Conservation (phyloP, 257 asterid genomes). For the Rauvolfia tetraphylla region DNA sequence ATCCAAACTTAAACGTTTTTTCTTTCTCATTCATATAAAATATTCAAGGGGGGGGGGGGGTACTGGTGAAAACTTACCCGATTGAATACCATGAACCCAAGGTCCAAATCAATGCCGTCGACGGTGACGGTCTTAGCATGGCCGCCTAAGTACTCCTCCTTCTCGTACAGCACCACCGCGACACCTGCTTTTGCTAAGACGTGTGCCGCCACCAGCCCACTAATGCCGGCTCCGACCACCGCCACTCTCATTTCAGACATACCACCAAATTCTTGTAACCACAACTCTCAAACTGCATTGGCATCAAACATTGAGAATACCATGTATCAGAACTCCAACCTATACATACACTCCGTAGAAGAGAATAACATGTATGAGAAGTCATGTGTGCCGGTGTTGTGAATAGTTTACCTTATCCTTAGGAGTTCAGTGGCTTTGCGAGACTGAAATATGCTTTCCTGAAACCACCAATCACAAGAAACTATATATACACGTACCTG, state of each 20-base stretch:
- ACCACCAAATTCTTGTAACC: neutral
- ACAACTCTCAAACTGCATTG: constrained; percentile 1
- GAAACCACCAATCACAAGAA: too few species aligned
- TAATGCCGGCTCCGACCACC: constrained; percentile 84
- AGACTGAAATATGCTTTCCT: neutral
- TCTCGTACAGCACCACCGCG: constrained; percentile 67
- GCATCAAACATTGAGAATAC: neutral
- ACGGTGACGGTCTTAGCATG: constrained; percentile 67
- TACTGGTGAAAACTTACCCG: constrained; percentile 53
- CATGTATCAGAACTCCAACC: too few species aligned
- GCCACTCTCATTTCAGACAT: constrained; percentile 60
- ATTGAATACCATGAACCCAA: constrained; percentile 84
- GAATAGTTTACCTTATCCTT: neutral
- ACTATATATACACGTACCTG: too few species aligned
- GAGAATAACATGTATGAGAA: too few species aligned
- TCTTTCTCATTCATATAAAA: too few species aligned
- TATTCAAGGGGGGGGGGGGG: neutral
- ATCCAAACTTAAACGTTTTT: too few species aligned
- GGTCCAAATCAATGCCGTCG: constrained; percentile 58
- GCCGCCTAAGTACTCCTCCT: constrained; percentile 74
- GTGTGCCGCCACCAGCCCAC: constrained; percentile 70
- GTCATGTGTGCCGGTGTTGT: too few species aligned
- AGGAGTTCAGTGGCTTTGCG: neutral
- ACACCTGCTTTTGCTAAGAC: constrained; percentile 58
- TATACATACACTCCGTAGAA: too few species aligned